Conservation (phyloP, 2,329 filamentous ascomycete genomes). For the Exophiala bonariae region DNA sequence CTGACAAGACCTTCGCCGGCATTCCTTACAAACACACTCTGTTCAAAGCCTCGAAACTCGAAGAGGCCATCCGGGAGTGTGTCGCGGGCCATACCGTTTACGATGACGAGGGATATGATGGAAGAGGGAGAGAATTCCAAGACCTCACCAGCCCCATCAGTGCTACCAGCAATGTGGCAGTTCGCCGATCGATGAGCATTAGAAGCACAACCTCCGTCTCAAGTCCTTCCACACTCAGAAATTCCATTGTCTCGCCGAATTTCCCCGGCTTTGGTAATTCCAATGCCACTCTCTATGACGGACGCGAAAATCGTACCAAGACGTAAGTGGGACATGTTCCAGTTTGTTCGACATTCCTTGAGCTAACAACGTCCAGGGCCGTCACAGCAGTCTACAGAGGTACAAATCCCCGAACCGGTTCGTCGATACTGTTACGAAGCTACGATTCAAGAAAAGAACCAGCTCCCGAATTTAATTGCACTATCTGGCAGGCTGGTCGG, state of each 20-base stretch:
- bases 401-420: constrained; percentile 62
- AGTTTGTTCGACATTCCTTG: neutral
- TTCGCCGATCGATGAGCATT: constrained; percentile 27
- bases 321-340: constrained; percentile 62
- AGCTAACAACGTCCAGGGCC: constrained; percentile 56
- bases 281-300: constrained; percentile 84
- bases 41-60: constrained; percentile 94
- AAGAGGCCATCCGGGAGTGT: constrained; percentile 88
- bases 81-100: constrained; percentile 81
- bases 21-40: constrained; percentile 92
- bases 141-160: constrained; percentile 42
- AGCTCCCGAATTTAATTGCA: constrained; percentile 87
- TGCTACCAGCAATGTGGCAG: constrained; percentile 12
- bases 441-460: constrained; percentile 95
- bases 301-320: constrained; percentile 80
- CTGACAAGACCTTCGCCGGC: constrained; percentile 94
- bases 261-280: constrained; percentile 69
- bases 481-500: constrained; percentile 93
- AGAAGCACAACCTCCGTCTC: constrained; percentile 72
- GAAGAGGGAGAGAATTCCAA: constrained; percentile 48
- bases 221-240: constrained; percentile 53
- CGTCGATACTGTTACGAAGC: constrained; percentile 77
- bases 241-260: constrained; percentile 21
- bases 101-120: constrained; percentile 81
- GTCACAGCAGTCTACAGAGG: constrained; percentile 91